A percentile compares a stretch with the other conserved stretches of the same genome.
These are phyloP conservation scores for Gnetum montanum DNA, from an alignment of 75 land plant species.

Conservation along the genomic window DNA sequence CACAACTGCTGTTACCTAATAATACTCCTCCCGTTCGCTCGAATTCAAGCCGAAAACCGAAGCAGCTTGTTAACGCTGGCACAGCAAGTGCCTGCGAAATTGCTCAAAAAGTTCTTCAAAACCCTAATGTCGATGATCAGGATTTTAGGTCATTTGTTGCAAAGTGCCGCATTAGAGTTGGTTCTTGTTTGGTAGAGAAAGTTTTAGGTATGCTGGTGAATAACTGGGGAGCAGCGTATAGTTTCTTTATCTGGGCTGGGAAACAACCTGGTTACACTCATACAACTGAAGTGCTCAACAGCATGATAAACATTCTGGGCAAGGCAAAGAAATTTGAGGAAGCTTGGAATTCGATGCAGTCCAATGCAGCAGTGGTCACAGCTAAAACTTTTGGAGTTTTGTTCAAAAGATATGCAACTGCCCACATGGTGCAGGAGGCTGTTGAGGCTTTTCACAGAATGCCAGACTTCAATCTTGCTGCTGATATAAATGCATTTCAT, in stretches of 20 bases:
- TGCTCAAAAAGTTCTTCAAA: not conserved
- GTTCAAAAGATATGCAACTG: constrained; percentile 29
- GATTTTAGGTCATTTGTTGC: not conserved
- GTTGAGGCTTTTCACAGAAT: constrained; percentile 8
- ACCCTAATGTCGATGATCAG: not conserved
- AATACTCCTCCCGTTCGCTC: too few species aligned
- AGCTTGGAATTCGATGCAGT: not conserved
- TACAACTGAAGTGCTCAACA: constrained; percentile 35
- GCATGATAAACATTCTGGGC: constrained; percentile 47
- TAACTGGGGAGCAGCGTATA: constrained; percentile 37
- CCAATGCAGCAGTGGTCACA: constrained; percentile 1
- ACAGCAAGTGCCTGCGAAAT: not conserved
- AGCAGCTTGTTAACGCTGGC: too few species aligned
- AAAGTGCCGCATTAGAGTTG: not conserved
- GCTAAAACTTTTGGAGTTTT: constrained; percentile 38
- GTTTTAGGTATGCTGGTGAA: constrained; percentile 13
- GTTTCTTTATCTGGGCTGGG: constrained; percentile 63
- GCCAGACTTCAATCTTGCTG: constrained; percentile 11
- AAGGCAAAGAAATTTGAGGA: constrained; percentile 23
- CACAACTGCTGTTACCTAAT: too few species aligned
- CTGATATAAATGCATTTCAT: constrained; percentile 15
- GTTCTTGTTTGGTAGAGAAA: not conserved
- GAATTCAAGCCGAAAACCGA: too few species aligned
- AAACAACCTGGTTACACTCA: constrained; percentile 22
- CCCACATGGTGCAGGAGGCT: constrained; percentile 42